These are phyloP conservation scores for Xylariaceae sp. DNA, from an alignment of 2,329 filamentous ascomycete species.

Conservation along the genomic window DNA sequence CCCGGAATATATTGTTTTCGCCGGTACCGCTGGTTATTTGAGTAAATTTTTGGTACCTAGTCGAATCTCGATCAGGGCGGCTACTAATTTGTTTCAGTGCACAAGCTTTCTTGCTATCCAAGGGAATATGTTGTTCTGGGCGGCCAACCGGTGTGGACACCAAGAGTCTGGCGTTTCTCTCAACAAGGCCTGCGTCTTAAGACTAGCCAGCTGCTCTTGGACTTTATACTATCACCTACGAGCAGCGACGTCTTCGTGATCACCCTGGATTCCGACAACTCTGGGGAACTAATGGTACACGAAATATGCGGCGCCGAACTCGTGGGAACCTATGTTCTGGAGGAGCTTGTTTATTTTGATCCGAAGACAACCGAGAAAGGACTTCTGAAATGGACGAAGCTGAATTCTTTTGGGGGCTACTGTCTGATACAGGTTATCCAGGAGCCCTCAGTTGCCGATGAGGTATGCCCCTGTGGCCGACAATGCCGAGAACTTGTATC, in stretches of 20 bases:
- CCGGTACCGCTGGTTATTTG: too few species aligned
- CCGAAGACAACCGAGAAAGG: slow-evolving; percentile 20
- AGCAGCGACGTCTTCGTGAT: slow-evolving; percentile 28
- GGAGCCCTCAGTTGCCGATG: slow-evolving; percentile 9
- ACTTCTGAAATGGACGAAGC: slow-evolving; percentile 31
- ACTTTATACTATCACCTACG: slow-evolving; percentile 31
- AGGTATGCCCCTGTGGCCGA: slow-evolving; percentile 16
- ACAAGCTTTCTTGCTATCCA: slow-evolving; percentile 19
- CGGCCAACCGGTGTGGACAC: slow-evolving; percentile 21
- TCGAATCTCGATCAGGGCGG: too few species aligned
- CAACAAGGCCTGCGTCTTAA: slow-evolving; percentile 21
- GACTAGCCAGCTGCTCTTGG: slow-evolving; percentile 23
- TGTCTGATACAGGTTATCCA: slow-evolving; percentile 27
- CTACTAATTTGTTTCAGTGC: slow-evolving; percentile 10
- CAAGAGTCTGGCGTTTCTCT: slow-evolving; percentile 22
- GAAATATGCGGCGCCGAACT: slow-evolving; percentile 26
- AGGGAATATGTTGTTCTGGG: slow-evolving; percentile 22
- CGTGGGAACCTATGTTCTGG: slow-evolving; percentile 22
- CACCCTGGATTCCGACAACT: slow-evolving; percentile 20
- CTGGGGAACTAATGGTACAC: slow-evolving; percentile 24
- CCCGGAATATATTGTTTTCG: not conserved
- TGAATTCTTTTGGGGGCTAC: slow-evolving; percentile 32
- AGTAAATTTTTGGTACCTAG: not conserved
- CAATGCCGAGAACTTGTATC: slow-evolving; percentile 21
- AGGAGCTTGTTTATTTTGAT: slow-evolving; percentile 19